phyloP scores from a whole-genome alignment of 177 flowering plant genomes.

The Vitis hybrid region DNA sequence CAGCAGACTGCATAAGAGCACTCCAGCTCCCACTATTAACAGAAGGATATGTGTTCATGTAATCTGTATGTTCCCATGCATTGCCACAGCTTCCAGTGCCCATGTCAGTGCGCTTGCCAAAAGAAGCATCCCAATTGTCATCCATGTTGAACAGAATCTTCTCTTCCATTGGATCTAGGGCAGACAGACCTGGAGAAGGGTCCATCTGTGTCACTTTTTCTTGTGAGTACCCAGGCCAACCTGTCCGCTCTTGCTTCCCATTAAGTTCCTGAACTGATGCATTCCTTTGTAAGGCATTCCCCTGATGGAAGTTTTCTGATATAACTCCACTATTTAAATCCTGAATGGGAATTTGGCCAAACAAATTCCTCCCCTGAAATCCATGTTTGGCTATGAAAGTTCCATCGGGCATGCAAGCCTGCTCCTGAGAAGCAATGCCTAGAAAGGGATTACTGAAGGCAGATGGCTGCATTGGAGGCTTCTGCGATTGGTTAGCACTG shows the following conservation, averaged over 20 bases:
- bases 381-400: slow-evolving; percentile 34
- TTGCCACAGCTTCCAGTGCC: slow-evolving; percentile 39
- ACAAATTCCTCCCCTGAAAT: slow-evolving; percentile 39
- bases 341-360: slow-evolving; percentile 41
- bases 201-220: slow-evolving; percentile 28
- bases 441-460: slow-evolving; percentile 40
- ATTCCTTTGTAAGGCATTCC: slow-evolving; percentile 27
- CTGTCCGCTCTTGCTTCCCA: slow-evolving; percentile 37
- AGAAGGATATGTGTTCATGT: slow-evolving; percentile 42
- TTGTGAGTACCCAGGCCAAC: slow-evolving; percentile 23
- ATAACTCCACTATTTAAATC: slow-evolving; percentile 24
- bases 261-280: slow-evolving; percentile 30
- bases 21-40: slow-evolving; percentile 84
- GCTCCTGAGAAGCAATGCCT: slow-evolving; percentile 33
- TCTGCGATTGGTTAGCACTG: slow-evolving; percentile 37
- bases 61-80: slow-evolving; percentile 35
- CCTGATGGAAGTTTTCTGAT: slow-evolving; percentile 34
- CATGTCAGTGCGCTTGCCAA: slow-evolving; percentile 29
- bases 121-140: slow-evolving; percentile 60
- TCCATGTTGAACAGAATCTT: slow-evolving; percentile 61
- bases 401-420: slow-evolving; percentile 33
- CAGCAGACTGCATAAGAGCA: slow-evolving; percentile 94
- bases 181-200: slow-evolving; percentile 37
- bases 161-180: slow-evolving; percentile 69
- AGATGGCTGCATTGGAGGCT: slow-evolving; percentile 38